Evolutionary conservation across 164 flowering plant genomes (phyloP).

Genomic region (Sedum album): DNA sequence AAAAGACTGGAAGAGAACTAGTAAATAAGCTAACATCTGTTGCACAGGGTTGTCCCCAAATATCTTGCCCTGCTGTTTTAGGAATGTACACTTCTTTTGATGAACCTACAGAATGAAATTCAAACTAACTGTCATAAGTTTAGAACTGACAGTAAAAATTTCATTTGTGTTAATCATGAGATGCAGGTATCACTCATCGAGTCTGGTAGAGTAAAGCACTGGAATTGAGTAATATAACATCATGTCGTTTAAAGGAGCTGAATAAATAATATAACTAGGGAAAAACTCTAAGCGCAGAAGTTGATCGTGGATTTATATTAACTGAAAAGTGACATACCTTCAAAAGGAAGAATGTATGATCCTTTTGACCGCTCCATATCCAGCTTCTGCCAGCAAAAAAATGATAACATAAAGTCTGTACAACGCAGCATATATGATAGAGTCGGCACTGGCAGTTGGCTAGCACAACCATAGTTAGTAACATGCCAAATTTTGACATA

Average conservation of each 20-base stretch:
- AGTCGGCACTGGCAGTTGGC: neutral
- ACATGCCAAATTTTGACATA: neutral
- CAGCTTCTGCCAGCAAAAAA: neutral
- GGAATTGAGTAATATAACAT: neutral
- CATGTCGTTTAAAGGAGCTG: neutral
- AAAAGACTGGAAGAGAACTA: neutral
- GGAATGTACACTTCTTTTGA: conserved; percentile 12
- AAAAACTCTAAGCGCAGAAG: neutral
- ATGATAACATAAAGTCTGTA: neutral
- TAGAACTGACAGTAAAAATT: neutral
- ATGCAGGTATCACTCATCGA: neutral
- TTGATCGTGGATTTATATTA: neutral
- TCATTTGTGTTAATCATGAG: neutral
- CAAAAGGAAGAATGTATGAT: neutral
- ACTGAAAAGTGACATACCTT: neutral
- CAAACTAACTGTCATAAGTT: neutral
- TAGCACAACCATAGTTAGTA: neutral
- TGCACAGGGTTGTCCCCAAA: neutral
- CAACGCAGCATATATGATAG: neutral
- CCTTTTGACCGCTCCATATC: neutral
- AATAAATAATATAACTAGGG: neutral
- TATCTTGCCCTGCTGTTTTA: conserved; percentile 21
- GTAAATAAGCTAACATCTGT: neutral
- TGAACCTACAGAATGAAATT: conserved; percentile 30
- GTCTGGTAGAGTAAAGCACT: neutral